These are phyloP conservation scores for Ilex aquifolium DNA, from an alignment of 257 asterid genomes.

Conservation along the genomic window DNA sequence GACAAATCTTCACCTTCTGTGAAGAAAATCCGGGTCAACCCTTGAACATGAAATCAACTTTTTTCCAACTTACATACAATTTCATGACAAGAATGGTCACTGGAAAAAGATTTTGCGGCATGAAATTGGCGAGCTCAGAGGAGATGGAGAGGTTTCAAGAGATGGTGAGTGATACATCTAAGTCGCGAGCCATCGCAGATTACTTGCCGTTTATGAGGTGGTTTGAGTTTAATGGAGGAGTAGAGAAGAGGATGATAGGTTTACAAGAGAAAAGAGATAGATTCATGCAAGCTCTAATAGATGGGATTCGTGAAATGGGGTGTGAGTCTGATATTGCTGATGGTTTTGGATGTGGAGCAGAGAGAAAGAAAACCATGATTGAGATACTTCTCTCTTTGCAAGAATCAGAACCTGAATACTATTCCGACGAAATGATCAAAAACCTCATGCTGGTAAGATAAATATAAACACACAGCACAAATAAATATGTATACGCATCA, in stretches of 20 bases:
- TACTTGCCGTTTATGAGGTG: slow-evolving; percentile 27
- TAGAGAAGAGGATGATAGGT: slow-evolving; percentile 22
- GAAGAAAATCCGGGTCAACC: neutral
- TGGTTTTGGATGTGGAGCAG: too few relatives aligned
- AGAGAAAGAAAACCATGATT: slow-evolving; percentile 24
- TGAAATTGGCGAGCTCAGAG: slow-evolving; percentile 16
- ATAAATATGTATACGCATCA: too few relatives aligned
- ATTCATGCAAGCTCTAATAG: slow-evolving; percentile 39
- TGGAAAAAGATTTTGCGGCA: slow-evolving; percentile 30
- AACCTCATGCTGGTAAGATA: slow-evolving; percentile 24
- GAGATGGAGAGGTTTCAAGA: slow-evolving; percentile 23
- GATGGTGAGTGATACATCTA: slow-evolving; percentile 22
- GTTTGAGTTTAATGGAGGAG: slow-evolving; percentile 21
- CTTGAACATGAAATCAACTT: slow-evolving; percentile 26
- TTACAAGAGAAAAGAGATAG: slow-evolving; percentile 30
- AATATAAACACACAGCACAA: too few relatives aligned
- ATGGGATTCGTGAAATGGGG: slow-evolving; percentile 14
- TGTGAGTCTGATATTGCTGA: neutral
- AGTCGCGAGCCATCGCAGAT: slow-evolving; percentile 24
- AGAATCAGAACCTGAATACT: slow-evolving; percentile 32
- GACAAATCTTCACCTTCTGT: neutral
- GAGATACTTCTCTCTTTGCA: slow-evolving; percentile 36
- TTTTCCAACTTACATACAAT: slow-evolving; percentile 31
- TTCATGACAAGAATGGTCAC: slow-evolving; percentile 41
- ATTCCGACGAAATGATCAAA: slow-evolving; percentile 23